These are phyloP conservation scores for Kodamaea alishanica DNA, from an alignment of 1,139 yeast genomes.

Conservation along the genomic window DNA sequence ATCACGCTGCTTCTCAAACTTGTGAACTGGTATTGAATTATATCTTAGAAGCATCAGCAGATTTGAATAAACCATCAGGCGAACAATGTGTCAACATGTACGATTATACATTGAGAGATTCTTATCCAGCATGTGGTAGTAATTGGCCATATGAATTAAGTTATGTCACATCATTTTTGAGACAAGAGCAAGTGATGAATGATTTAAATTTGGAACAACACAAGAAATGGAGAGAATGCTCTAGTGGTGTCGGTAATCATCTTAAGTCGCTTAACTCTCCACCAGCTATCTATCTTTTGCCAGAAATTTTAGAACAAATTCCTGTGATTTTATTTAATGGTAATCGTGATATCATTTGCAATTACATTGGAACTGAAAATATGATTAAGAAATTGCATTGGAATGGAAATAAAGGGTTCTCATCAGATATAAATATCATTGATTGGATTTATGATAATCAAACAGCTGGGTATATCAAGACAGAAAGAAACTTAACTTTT, in stretches of 20 bases:
- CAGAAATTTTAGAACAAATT: slow-evolving; percentile 55
- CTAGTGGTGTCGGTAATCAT: slow-evolving; percentile 48
- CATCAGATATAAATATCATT: slow-evolving; percentile 27
- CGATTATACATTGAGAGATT: slow-evolving; percentile 67
- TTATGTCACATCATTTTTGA: slow-evolving; percentile 58
- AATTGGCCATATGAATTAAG: slow-evolving; percentile 86
- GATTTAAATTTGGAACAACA: slow-evolving; percentile 51
- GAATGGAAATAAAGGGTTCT: slow-evolving; percentile 64
- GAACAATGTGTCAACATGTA: slow-evolving; percentile 76
- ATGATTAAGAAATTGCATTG: slow-evolving; percentile 61
- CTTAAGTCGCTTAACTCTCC: slow-evolving; percentile 52
- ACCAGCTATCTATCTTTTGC: slow-evolving; percentile 66
- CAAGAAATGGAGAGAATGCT: slow-evolving; percentile 75
- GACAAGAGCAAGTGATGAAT: slow-evolving; percentile 49
- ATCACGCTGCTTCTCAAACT: slow-evolving; percentile 31
- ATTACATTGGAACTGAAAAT: slow-evolving; percentile 69
- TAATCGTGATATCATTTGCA: slow-evolving; percentile 85
- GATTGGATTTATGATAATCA: slow-evolving; percentile 54
- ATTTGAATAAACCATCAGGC: slow-evolving; percentile 22
- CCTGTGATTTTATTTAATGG: slow-evolving; percentile 81
- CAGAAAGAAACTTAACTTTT: slow-evolving; percentile 72
- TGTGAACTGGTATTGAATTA: slow-evolving; percentile 50
- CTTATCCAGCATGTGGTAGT: slow-evolving; percentile 85
- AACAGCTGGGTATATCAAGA: slow-evolving; percentile 49
- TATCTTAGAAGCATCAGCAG: slow-evolving; percentile 37